Conservation (phyloP, 2,329 filamentous ascomycete species). For the Monosporascus sp. region DNA sequence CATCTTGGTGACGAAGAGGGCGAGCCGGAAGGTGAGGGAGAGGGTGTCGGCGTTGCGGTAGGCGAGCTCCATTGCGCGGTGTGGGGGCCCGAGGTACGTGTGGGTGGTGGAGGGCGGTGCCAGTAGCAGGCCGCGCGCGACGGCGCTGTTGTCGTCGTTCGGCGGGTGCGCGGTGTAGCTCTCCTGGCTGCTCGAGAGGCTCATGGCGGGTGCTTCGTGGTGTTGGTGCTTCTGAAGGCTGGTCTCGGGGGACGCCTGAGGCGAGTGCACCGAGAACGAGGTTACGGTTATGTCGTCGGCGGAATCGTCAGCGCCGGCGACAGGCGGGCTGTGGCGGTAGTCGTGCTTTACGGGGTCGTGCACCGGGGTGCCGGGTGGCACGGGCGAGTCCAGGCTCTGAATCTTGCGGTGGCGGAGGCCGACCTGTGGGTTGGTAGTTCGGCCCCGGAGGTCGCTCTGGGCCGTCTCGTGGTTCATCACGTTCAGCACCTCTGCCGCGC, state of each 20-base stretch:
- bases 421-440: conserved; percentile 31
- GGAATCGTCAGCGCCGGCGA: conserved; percentile 18
- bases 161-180: conserved; percentile 22
- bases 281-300: conserved; percentile 24
- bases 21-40: conserved; percentile 43
- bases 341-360: conserved; percentile 31
- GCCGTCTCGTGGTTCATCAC: conserved; percentile 66
- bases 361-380: conserved; percentile 42
- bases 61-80: conserved; percentile 28
- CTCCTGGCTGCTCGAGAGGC: conserved; percentile 37
- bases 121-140: conserved; percentile 6
- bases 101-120: conserved; percentile 12
- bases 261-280: conserved; percentile 16
- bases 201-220: conserved; percentile 29
- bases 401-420: conserved; percentile 41
- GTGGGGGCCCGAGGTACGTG: conserved; percentile 9
- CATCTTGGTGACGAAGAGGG: conserved; percentile 65
- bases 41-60: conserved; percentile 24
- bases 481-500: conserved; percentile 76
- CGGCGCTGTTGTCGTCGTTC: conserved; percentile 19
- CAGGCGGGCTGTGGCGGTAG: conserved; percentile 8
- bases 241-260: conserved; percentile 22
- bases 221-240: conserved; percentile 27
- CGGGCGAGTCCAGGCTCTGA: conserved; percentile 51
- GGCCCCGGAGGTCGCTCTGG: conserved; percentile 35